Conservation (phyloP, 305 asterid species). For the Withania somnifera region DNA sequence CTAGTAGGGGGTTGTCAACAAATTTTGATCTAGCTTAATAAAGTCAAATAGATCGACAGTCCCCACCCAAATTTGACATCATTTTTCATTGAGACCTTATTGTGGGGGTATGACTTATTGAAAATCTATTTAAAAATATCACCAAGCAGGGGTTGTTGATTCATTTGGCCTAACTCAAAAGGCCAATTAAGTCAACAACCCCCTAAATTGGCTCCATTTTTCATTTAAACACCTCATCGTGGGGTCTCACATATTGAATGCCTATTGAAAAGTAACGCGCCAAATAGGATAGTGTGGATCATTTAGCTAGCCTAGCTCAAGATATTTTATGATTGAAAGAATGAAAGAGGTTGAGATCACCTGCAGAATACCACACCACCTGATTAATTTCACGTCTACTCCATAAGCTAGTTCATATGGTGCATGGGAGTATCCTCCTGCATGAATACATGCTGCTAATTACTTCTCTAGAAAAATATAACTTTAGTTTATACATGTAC, state of each 20-base stretch:
- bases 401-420: conserved; percentile 50
- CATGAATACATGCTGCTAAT: neutral
- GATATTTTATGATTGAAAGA: too few relatives aligned
- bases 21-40: neutral
- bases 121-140: neutral
- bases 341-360: conserved; percentile 14
- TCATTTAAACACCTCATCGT: neutral
- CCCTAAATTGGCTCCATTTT: neutral
- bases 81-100: neutral
- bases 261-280: neutral
- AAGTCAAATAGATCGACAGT: neutral
- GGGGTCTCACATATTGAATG: neutral
- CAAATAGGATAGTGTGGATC: too few relatives aligned
- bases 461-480: neutral
- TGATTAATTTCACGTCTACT: conserved; percentile 57
- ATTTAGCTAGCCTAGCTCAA: too few relatives aligned
- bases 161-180: neutral
- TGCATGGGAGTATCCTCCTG: conserved; percentile 87
- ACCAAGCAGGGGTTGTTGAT: neutral
- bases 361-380: conserved; percentile 90
- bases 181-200: neutral
- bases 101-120: neutral
- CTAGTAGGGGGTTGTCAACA: neutral
- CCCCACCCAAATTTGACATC: neutral
- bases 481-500: too few relatives aligned